These are phyloP conservation scores for Populus hybrid DNA, from an alignment of 441 rosid genomes.

Conservation along the genomic window DNA sequence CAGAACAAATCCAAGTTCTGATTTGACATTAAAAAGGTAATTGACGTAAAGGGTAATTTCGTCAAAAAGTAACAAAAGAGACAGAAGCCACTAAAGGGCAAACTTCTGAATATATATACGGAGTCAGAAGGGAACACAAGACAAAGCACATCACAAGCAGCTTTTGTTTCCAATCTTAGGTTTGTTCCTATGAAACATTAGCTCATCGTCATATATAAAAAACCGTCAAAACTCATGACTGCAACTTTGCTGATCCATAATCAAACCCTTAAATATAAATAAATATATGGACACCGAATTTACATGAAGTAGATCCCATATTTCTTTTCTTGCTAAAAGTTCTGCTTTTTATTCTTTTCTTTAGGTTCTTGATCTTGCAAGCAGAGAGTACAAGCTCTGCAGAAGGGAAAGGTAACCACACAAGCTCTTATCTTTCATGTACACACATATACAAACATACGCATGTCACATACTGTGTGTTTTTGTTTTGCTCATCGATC, in stretches of 20 bases:
- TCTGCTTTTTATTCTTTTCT: not conserved
- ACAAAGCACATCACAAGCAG: not conserved
- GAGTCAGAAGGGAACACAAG: slow-evolving; percentile 10
- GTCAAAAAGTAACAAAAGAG: not conserved
- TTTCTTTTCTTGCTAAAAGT: not conserved
- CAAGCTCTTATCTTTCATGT: not conserved
- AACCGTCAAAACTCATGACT: slow-evolving; percentile 6
- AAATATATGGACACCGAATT: not conserved
- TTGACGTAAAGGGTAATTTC: not conserved
- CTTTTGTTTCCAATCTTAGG: slow-evolving; percentile 22
- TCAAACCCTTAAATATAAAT: slow-evolving; percentile 8
- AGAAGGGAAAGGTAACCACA: slow-evolving; percentile 2
- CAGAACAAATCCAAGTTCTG: too few relatives aligned
- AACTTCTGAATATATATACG: not conserved
- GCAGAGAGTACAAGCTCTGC: not conserved
- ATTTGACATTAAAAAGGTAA: too few relatives aligned
- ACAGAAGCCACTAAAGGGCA: not conserved
- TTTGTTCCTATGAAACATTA: slow-evolving; percentile 17
- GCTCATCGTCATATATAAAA: too few relatives aligned
- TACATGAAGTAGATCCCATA: not conserved
- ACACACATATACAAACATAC: not conserved
- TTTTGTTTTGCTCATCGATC: not conserved
- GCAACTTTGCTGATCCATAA: not conserved
- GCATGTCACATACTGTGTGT: not conserved
- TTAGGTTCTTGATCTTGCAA: slow-evolving; percentile 10